Evolutionary conservation across 1,139 yeast genomes (phyloP).

Genomic region (Hanseniaspora uvarum): DNA sequence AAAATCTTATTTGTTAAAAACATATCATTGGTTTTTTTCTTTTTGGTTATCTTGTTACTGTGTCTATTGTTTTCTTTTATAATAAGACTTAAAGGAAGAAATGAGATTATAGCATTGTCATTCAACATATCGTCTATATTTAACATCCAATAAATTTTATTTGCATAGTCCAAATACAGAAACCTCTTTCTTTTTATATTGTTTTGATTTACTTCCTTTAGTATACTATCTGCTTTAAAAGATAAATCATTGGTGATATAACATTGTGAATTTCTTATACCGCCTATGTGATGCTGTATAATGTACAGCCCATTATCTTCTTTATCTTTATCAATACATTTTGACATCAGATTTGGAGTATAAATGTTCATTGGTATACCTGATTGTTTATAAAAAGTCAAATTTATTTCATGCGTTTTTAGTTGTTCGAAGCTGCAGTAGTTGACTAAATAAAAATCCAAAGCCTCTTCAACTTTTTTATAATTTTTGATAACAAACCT

Average conservation of each 20-base stretch:
- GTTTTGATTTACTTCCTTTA: neutral
- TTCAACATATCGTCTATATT: constrained; percentile 5
- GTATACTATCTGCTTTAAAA: constrained; percentile 8
- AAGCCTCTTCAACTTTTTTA: neutral
- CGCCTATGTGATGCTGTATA: constrained; percentile 31
- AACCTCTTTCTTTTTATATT: constrained; percentile 7
- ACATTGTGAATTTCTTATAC: constrained; percentile 26
- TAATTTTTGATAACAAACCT: constrained; percentile 7
- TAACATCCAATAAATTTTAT: constrained; percentile 6
- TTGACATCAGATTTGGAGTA: constrained; percentile 11
- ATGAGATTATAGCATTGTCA: constrained; percentile 1
- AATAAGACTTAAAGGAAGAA: constrained; percentile 12
- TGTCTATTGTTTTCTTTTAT: constrained; percentile 6
- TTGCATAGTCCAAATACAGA: constrained; percentile 6
- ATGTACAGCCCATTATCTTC: constrained; percentile 1
- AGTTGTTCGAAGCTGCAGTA: constrained; percentile 5
- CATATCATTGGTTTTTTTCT: neutral
- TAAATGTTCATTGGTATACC: neutral
- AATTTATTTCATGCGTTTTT: neutral
- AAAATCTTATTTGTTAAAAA: constrained; percentile 9
- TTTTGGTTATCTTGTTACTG: neutral
- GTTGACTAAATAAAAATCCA: constrained; percentile 12
- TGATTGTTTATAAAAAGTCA: constrained; percentile 3
- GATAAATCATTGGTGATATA: constrained; percentile 24
- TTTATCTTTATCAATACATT: neutral